A percentile compares a stretch with the other conserved stretches of the same genome.
phyloP scores from a whole-genome alignment of 140 eudicot genomes.

The Ambrosia hybrid region DNA sequence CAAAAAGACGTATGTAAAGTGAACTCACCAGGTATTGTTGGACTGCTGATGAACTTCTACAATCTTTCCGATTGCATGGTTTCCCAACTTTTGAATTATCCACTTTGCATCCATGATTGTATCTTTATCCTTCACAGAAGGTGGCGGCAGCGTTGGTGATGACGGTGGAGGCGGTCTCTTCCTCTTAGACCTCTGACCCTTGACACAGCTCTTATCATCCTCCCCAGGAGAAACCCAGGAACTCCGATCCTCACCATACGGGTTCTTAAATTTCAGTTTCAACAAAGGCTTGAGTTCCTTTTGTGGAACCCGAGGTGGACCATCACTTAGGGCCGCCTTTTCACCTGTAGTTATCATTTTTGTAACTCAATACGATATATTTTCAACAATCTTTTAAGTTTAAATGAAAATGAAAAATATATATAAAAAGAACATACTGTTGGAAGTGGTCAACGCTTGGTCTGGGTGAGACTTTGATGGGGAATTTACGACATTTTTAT shows the following conservation, averaged over 20 bases:
- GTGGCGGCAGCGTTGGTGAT: slow-evolving; percentile 1
- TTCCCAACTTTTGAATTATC: slow-evolving; percentile 84
- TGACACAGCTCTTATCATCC: slow-evolving; percentile 65
- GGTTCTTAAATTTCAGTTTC: slow-evolving; percentile 71
- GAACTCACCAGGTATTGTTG: slow-evolving; percentile 71
- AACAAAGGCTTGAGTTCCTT: slow-evolving; percentile 68
- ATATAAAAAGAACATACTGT: slow-evolving; percentile 46
- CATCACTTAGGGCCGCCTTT: slow-evolving; percentile 31
- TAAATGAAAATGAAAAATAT: background rate
- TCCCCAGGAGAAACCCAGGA: slow-evolving; percentile 58
- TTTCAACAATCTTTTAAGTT: background rate
- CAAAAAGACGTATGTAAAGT: too few species aligned
- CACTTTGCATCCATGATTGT: slow-evolving; percentile 72
- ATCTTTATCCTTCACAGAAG: slow-evolving; percentile 30
- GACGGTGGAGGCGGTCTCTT: slow-evolving; percentile 47
- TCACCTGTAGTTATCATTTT: slow-evolving; percentile 32
- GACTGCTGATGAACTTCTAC: slow-evolving; percentile 81
- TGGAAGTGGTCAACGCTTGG: slow-evolving; percentile 44
- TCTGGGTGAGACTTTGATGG: slow-evolving; percentile 62
- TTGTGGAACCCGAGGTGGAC: slow-evolving; percentile 27
- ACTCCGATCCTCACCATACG: slow-evolving; percentile 52
- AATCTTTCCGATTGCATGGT: slow-evolving; percentile 78
- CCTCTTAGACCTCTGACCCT: slow-evolving; percentile 89
- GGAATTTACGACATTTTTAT: slow-evolving; percentile 48
- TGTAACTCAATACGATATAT: background rate